phyloP scores from a whole-genome alignment of 345 rosid species.

The Punica granatum region DNA sequence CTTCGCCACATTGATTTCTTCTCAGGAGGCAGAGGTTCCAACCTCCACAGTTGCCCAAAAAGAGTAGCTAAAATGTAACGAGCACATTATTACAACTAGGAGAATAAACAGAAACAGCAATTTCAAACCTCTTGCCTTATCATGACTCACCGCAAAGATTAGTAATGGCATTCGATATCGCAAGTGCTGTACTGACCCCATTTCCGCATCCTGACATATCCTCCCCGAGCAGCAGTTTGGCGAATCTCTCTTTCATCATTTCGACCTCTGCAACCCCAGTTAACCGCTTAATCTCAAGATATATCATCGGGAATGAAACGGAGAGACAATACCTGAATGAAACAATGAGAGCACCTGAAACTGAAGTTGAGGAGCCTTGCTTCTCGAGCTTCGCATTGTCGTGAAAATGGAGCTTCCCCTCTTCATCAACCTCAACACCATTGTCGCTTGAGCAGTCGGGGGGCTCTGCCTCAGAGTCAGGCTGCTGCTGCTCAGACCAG shows the following conservation, averaged over 20 bases:
- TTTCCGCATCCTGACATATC: slow-evolving; percentile 99
- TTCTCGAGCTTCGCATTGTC: slow-evolving; percentile 29
- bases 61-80: slow-evolving; percentile 51
- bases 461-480: slow-evolving; percentile 13
- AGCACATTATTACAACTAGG: slow-evolving; percentile 4
- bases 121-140: background rate
- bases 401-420: slow-evolving; percentile 23
- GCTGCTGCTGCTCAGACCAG: slow-evolving; percentile 39
- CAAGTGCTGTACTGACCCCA: slow-evolving; percentile 91
- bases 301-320: background rate
- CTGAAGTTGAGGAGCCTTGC: slow-evolving; percentile 33
- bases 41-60: slow-evolving; percentile 96
- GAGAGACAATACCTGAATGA: background rate
- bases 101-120: background rate
- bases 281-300: slow-evolving; percentile 2
- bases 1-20: slow-evolving; percentile 97
- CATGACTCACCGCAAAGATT: slow-evolving; percentile 79
- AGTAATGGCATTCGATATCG: slow-evolving; percentile 91
- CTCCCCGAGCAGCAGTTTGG: slow-evolving; percentile 92
- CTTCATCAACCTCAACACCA: slow-evolving; percentile 22
- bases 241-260: slow-evolving; percentile 96
- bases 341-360: slow-evolving; percentile 43
- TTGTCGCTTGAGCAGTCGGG: slow-evolving; percentile 34
- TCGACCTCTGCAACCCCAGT: slow-evolving; percentile 51
- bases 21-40: slow-evolving; percentile 70